phyloP scores from a whole-genome alignment of 257 asterid species.

The Solanum ossicruentum region DNA sequence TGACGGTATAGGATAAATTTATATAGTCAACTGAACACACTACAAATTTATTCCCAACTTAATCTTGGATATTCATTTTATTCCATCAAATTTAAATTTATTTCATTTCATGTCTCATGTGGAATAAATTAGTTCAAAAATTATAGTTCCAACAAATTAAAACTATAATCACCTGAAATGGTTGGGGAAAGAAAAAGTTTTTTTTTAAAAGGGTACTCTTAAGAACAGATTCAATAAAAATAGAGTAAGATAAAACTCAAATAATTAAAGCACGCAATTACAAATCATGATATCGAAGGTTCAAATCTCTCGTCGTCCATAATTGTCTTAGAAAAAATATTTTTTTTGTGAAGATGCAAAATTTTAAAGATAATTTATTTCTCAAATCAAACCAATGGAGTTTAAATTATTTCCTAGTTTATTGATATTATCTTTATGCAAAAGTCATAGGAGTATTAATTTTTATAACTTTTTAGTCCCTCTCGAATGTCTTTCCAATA shows the following conservation, averaged over 20 bases:
- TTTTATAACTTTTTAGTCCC: neutral
- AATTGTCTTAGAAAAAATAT: too few species aligned
- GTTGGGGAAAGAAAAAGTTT: too few species aligned
- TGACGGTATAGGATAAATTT: neutral
- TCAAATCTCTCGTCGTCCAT: too few species aligned
- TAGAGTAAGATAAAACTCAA: too few species aligned
- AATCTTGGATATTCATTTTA: neutral
- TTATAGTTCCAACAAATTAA: neutral
- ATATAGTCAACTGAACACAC: neutral
- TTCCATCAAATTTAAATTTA: neutral
- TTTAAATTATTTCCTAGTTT: neutral
- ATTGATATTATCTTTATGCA: neutral
- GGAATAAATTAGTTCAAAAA: neutral
- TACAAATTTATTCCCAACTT: neutral
- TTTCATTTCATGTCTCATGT: neutral
- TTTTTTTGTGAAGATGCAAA: too few species aligned
- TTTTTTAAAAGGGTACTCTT: too few species aligned
- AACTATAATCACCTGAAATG: neutral
- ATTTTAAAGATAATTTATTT: neutral
- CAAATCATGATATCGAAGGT: too few species aligned
- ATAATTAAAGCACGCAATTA: too few species aligned
- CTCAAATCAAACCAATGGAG: neutral
- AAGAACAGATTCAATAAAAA: too few species aligned
- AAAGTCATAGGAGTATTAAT: neutral
- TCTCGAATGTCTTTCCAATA: neutral